phyloP scores from a whole-genome alignment of 2,329 filamentous ascomycete genomes.

The Fusarium lateritium region DNA sequence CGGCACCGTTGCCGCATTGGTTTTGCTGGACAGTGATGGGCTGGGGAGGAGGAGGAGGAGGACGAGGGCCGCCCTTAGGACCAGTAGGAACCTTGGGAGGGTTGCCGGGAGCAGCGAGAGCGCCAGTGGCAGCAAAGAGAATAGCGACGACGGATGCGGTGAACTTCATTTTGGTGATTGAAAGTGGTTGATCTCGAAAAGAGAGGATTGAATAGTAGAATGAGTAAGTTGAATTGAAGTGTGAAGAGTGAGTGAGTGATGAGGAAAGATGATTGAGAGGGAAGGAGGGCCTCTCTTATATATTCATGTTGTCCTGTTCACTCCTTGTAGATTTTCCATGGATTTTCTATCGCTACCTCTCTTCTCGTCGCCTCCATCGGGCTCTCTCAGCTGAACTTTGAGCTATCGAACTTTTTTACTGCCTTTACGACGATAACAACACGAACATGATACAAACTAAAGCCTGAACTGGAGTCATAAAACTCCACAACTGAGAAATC shows the following conservation, averaged over 20 bases:
- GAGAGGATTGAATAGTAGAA: conserved; percentile 18
- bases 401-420: conserved; percentile 35
- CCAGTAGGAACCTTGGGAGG: too few species aligned
- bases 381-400: neutral
- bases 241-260: conserved; percentile 25
- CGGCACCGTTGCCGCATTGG: neutral
- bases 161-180: conserved; percentile 37
- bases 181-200: conserved; percentile 17
- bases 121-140: conserved; percentile 21
- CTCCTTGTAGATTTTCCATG: neutral
- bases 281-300: conserved; percentile 19
- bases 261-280: conserved; percentile 3
- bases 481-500: neutral
- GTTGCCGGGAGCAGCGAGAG: conserved; percentile 21
- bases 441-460: neutral
- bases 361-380: neutral
- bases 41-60: neutral
- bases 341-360: neutral
- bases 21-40: neutral
- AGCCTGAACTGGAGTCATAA: neutral
- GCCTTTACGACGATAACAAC: neutral
- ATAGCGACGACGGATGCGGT: conserved; percentile 11
- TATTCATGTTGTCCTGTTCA: rapidly evolving
- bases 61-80: too few species aligned
- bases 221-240: conserved; percentile 14